Evolutionary conservation across 2,329 filamentous ascomycete genomes (phyloP).

Genomic region (Sarocladiaceae sp.): DNA sequence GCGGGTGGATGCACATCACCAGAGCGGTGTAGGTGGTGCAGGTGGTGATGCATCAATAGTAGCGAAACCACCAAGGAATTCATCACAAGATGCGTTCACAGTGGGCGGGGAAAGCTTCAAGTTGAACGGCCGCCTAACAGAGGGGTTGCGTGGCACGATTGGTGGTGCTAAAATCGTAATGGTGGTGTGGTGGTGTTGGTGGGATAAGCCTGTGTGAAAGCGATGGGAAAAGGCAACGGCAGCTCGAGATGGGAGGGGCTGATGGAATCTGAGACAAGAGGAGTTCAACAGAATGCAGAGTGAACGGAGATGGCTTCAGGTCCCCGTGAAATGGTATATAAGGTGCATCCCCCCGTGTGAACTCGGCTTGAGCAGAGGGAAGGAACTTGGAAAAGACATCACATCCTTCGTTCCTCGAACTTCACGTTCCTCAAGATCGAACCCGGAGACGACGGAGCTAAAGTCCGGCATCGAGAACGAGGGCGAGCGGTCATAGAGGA

Average conservation of each 20-base stretch:
- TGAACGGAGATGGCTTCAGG: slow-evolving; percentile 4
- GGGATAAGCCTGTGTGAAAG: slow-evolving; percentile 4
- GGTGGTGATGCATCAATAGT: not conserved
- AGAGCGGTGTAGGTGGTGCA: too few species aligned
- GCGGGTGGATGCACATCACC: too few species aligned
- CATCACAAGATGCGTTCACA: slow-evolving; percentile 1
- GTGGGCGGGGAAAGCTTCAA: slow-evolving; percentile 1
- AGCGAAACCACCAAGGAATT: slow-evolving; percentile 3
- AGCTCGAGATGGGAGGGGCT: too few species aligned
- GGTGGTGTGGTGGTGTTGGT: slow-evolving; percentile 8
- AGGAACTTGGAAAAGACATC: slow-evolving; percentile 7
- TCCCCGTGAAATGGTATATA: slow-evolving; percentile 3
- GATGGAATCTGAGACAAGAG: slow-evolving; percentile 5
- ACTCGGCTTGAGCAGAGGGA: not conserved
- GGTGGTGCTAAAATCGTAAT: not conserved
- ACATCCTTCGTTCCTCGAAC: not conserved
- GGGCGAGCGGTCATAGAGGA: too few species aligned
- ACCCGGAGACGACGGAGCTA: slow-evolving; percentile 8
- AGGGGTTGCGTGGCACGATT: not conserved
- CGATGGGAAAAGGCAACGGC: not conserved
- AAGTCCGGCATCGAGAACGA: too few species aligned
- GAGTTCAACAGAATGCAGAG: not conserved
- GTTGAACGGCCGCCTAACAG: not conserved
- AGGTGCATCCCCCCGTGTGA: not conserved
- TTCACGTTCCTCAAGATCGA: too few species aligned